Base-by-base conservation (phyloP, 2,329 filamentous ascomycete genomes). In the Dissoconium aciculare region DNA sequence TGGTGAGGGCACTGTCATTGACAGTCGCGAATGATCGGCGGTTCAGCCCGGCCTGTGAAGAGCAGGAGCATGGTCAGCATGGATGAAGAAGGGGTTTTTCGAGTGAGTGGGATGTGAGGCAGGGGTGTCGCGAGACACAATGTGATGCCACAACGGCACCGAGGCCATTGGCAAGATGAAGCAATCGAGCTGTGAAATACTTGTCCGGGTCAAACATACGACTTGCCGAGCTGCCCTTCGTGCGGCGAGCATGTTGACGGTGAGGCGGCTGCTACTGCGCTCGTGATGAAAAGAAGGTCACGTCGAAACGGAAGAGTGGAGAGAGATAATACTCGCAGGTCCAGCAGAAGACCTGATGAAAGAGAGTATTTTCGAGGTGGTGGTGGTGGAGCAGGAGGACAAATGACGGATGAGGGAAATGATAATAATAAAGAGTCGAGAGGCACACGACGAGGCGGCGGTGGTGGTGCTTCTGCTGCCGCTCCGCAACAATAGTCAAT, bases 1-100 rank as follows among this genome's bases (percentile, higher is more conserved):
- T 76, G 66, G 85, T 81, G 47, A 98, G 76, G 50, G 83, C 74
- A 55, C 74, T 75, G 63, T 93, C 82, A 51, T 74, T 70, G 54
- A 84, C 78, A 49, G 85, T 91, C 43, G 87, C 87, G 67, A 94
- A 75, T 58, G 56, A 54, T 50, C 63, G 60, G 47, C 58, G 75
- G 59, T 68, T 74, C 42, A 46, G 38, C 33, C 44, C 42, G 35
- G 49, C 45, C 50, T 51, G 38, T 39, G 16, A 17, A 5, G 10
- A 23, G 19, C n/a, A 23, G 8, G 19, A 14, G 19, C 13, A 34
- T 28, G 26, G 40, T 47, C 34, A 50, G 46, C 14, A 16, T 13
- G 8, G 27, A 4, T 13, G 11, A 15, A 9, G 25, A 27, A n/a
- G n/a, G n/a, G n/a, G n/a, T n/a, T n/a, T n/a, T n/a, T n/a, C n/a